A percentile compares a stretch with the other conserved stretches of the same genome.
Evolutionary conservation across 2,329 filamentous ascomycete genomes (phyloP).

Genomic region (Aspergillus sp.): DNA sequence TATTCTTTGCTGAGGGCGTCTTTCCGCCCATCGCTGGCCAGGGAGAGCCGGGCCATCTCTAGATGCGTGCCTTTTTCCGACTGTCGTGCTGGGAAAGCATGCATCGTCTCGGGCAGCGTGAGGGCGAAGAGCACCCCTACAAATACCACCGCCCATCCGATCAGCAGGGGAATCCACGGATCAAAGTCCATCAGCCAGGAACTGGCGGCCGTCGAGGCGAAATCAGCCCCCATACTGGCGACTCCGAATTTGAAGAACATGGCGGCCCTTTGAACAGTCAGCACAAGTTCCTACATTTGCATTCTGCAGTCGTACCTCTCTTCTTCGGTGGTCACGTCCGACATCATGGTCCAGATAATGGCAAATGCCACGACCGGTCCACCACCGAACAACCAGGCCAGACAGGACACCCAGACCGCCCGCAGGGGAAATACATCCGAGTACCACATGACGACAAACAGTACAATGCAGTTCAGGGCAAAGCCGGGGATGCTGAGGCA

Average conservation of each 20-base stretch:
- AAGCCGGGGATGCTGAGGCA: conserved; percentile 43
- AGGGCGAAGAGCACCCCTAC: conserved; percentile 32
- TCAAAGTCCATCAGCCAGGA: conserved; percentile 41
- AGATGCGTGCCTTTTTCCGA: conserved; percentile 11
- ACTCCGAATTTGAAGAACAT: conserved; percentile 43
- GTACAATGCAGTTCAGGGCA: conserved; percentile 31
- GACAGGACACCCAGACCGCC: conserved; percentile 47
- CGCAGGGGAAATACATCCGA: conserved; percentile 43
- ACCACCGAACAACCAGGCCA: conserved; percentile 47
- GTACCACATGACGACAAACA: conserved; percentile 35
- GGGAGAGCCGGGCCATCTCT: conserved; percentile 29
- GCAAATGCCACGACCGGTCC: conserved; percentile 47
- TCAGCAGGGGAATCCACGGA: conserved; percentile 40
- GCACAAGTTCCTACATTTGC: background rate
- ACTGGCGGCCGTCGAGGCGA: conserved; percentile 36
- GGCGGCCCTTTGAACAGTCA: conserved; percentile 26
- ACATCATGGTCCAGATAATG: conserved; percentile 50
- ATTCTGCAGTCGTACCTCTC: conserved; percentile 38
- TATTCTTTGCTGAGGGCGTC: conserved; percentile 14
- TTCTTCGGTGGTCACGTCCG: conserved; percentile 48
- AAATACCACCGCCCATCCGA: conserved; percentile 33
- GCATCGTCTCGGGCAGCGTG: conserved; percentile 40
- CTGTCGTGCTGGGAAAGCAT: conserved; percentile 11
- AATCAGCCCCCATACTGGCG: conserved; percentile 38
- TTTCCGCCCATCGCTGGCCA: conserved; percentile 16